Evolutionary conservation across 257 asterid genomes (phyloP).

Genomic region (Solanum ahanhuiri): DNA sequence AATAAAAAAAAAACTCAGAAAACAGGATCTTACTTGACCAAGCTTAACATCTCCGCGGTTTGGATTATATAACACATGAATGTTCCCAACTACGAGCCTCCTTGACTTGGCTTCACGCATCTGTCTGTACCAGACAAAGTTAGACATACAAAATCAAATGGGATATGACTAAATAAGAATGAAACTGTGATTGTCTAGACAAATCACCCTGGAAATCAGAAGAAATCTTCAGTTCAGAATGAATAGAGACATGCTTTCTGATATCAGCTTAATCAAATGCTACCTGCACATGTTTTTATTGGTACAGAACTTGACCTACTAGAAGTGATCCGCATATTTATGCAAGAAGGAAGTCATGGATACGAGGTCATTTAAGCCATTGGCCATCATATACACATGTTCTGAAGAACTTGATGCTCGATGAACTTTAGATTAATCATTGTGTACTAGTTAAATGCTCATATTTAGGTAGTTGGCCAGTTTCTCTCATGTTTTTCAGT

Average conservation of each 20-base stretch:
- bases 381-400: neutral
- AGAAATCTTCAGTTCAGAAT: neutral
- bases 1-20: neutral
- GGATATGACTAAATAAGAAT: neutral
- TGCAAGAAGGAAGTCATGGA: neutral
- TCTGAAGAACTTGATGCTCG: neutral
- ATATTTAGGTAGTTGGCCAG: neutral
- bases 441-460: neutral
- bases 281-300: neutral
- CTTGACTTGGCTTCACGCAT: slow-evolving; percentile 17
- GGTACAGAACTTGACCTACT: neutral
- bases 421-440: neutral
- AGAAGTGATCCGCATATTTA: neutral
- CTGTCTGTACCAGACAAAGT: slow-evolving; percentile 24
- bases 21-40: slow-evolving; percentile 23
- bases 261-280: neutral
- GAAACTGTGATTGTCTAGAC: neutral
- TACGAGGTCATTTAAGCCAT: neutral
- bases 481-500: neutral
- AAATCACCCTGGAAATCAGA: neutral
- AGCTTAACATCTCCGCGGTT: slow-evolving; percentile 28
- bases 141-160: slow-evolving; percentile 3
- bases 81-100: slow-evolving; percentile 26
- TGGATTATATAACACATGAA: slow-evolving; percentile 30
- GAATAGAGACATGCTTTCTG: neutral